Base-by-base conservation (phyloP, 2,329 filamentous ascomycete species). In the Colletotrichum higginsianum region DNA sequence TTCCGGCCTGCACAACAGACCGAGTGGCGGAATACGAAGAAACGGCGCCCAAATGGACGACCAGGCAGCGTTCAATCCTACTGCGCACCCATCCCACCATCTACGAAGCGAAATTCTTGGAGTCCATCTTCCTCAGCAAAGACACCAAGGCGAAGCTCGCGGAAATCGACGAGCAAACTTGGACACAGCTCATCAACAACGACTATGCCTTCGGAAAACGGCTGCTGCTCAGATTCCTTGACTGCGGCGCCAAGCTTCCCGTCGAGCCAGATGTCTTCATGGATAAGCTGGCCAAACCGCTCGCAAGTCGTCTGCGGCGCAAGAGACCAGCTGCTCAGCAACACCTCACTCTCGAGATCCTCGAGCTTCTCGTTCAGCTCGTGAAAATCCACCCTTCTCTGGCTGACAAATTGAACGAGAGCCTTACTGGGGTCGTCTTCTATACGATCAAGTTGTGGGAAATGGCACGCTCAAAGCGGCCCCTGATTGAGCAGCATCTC, bases 381-480 rank as follows among this genome's bases (percentile, higher is more conserved):
- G 44, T 69, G 21, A n/a, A n/a, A 15, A 58, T 21, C 7, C 46
- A 69, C 49, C 7, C 61, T 1, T 53, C 18, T 21, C 44, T 60
- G 11, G 38, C 61, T 16, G 55, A 47, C 6, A 46, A n/a, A 18
- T 23, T 42, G 13, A 23, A 18, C 15, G 47, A 21, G 21, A 60
- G 56, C 35, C 38, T 58, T 13, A 23, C 23, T 16, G 66, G 61
- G 4, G 16, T 69, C 16, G 40, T 69, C 21, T 52, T 66, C 23
- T 16, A 66, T 26, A 53, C 53, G 35, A 23, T 60, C 21, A 66
- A 69, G 12, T 49, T 69, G 38, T 69, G 66, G 66, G 55, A 69
- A 23, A 38, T 38, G 13, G 13, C 61, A 38, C 66, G 61, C 9
- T 53, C 23, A 7, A 55, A 15, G 12, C 46, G 66, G 26, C 61